Evolutionary conservation across 2,329 filamentous ascomycete genomes (phyloP).

Genomic region (Pseudogymnoascus sp.): DNA sequence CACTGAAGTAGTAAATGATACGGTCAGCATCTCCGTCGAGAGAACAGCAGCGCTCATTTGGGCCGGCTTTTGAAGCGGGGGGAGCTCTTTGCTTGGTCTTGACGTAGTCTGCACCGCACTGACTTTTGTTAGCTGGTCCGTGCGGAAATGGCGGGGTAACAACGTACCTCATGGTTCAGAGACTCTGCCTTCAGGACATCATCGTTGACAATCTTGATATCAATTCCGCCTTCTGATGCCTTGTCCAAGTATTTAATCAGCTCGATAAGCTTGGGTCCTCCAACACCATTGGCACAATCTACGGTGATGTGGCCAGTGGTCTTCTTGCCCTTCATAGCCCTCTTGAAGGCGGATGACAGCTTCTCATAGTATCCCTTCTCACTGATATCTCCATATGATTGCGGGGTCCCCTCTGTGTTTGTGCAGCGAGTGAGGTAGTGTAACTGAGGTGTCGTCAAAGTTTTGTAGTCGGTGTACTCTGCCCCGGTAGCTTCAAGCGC

Average conservation of each 20-base stretch:
- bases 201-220: conserved; percentile 86
- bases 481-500: conserved; percentile 70
- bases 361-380: conserved; percentile 96
- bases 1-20: conserved; percentile 89
- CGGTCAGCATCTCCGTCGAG: conserved; percentile 94
- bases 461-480: conserved; percentile 76
- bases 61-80: conserved; percentile 68
- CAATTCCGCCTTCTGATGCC: conserved; percentile 58
- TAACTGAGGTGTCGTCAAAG: conserved; percentile 92
- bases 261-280: conserved; percentile 81
- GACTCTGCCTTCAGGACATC: conserved; percentile 84
- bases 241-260: conserved; percentile 75
- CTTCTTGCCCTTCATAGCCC: conserved; percentile 71
- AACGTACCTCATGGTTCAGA: conserved; percentile 74
- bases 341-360: conserved; percentile 74
- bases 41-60: conserved; percentile 76
- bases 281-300: conserved; percentile 95
- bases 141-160: not conserved
- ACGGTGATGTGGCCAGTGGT: conserved; percentile 70
- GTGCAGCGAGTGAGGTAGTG: conserved; percentile 93
- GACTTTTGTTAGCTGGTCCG: conserved; percentile 10
- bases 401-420: conserved; percentile 83
- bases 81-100: conserved; percentile 95
- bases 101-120: conserved; percentile 94
- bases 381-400: conserved; percentile 81